These are phyloP conservation scores for Xylaria curta DNA, from an alignment of 495 filamentous ascomycete genomes.

Conservation along the genomic window DNA sequence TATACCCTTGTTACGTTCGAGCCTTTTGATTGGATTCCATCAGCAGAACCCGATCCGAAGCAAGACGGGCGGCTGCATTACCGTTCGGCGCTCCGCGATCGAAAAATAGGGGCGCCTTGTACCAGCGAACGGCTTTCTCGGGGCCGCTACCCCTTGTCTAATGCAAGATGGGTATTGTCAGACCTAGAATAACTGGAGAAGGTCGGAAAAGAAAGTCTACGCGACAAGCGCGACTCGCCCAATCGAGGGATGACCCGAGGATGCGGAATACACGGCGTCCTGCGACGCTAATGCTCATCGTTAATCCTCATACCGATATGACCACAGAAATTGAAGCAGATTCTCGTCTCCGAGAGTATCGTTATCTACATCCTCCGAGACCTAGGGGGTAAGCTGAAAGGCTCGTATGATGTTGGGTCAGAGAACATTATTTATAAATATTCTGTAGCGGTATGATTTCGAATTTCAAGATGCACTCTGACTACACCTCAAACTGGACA, in stretches of 20 bases:
- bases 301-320: neutral
- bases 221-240: neutral
- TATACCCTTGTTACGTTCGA: neutral
- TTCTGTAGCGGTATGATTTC: neutral
- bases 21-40: neutral
- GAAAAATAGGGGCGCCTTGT: neutral
- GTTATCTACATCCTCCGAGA: neutral
- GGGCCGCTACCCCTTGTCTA: neutral
- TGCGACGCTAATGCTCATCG: slow-evolving; percentile 16
- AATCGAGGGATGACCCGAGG: neutral
- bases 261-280: neutral
- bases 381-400: slow-evolving; percentile 7
- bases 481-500: neutral
- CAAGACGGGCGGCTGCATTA: neutral
- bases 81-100: neutral
- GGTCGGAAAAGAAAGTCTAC: neutral
- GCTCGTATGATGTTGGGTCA: neutral
- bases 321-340: neutral
- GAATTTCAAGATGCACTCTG: neutral
- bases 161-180: neutral
- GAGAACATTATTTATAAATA: neutral
- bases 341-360: slow-evolving; percentile 6
- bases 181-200: neutral
- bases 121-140: neutral
- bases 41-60: slow-evolving; percentile 3